These are phyloP conservation scores for Podospora appendiculata DNA, from an alignment of 495 filamentous ascomycete genomes.

Conservation along the genomic window DNA sequence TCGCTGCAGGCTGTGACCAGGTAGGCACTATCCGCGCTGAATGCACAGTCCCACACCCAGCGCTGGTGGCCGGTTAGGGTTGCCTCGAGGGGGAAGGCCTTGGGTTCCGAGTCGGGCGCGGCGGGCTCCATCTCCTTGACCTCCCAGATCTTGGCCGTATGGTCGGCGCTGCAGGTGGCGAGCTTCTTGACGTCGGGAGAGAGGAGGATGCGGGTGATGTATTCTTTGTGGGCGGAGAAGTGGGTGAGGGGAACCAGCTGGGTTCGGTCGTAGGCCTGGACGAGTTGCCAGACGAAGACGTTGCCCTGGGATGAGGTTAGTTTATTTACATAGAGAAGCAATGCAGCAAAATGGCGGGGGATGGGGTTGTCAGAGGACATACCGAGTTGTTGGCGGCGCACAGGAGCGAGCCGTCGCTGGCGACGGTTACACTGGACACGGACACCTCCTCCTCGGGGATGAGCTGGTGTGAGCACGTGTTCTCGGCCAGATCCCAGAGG, in stretches of 20 bases:
- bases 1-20: conserved; percentile 96
- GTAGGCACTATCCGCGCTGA: conserved; percentile 93
- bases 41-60: conserved; percentile 99
- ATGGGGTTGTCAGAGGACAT: conserved; percentile 5
- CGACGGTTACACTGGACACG: conserved; percentile 89
- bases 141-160: conserved; percentile 96
- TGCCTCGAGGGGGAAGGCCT: conserved; percentile 71
- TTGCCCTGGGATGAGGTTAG: conserved; percentile 57
- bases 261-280: conserved; percentile 75
- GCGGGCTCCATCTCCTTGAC: conserved; percentile 55
- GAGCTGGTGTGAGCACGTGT: conserved; percentile 91
- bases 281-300: conserved; percentile 92
- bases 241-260: conserved; percentile 84
- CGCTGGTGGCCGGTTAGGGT: conserved; percentile 91
- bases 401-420: conserved; percentile 88
- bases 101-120: conserved; percentile 29
- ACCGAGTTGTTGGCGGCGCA: conserved; percentile 92
- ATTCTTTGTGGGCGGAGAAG: conserved; percentile 87
- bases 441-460: conserved; percentile 94
- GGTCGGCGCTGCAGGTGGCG: conserved; percentile 94
- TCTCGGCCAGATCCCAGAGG: conserved; percentile 95
- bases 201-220: conserved; percentile 91
- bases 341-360: neutral
- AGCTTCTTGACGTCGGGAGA: conserved; percentile 96
- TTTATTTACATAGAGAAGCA: neutral